Evolutionary conservation across 768 basidiomycete genomes (phyloP), one percentile per base, ranked within the genome.

Genomic region (Suillus americanus): DNA sequence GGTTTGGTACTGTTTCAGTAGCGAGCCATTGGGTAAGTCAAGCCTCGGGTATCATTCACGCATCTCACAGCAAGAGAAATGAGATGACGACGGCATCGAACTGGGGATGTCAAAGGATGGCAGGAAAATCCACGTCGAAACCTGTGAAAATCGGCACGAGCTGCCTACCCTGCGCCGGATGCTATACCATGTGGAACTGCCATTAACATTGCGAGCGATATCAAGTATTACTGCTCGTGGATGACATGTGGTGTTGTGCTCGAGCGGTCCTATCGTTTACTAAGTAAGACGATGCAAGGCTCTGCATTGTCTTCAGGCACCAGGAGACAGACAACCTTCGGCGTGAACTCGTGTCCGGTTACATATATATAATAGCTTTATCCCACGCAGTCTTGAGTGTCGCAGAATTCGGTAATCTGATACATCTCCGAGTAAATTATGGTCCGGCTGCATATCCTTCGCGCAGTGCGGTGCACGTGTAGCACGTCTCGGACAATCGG

Each of bases 111-210:
- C 30, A 30, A 30, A 30, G 30, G 76, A 0, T 89, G 86, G 86
- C 79, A 81, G 30, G 97, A 97, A 2, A 98, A 96, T 72, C 81
- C 83, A 38, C 85, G 85, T 33, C 80, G 95, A 63, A 84, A 81
- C 67, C 77, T 97, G 7, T 99, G 97, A 97, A 97, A 97, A 78
- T 80, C 86, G n/a, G 85, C 89, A 2, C 98, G 95, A 73, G 84
- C 86, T 46, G 37, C 37, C 41, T 6, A n/a, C 46, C 46, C 13
- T 50, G n/a, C n/a, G n/a, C n/a, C n/a, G 23, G 23, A 50, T 50
- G 13, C 2, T 14, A 14, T 25, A 48, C 5, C 12, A 48, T 12
- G 12, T 48, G 48, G 87, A 86, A 3, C 79, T 83, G 33, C 33
- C n/a, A 82, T 86, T 55, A 78, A 78, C 80, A 5, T 69, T 85